These are phyloP conservation scores for Ustilago vetiveriae DNA, from an alignment of 1,284 basidiomycete genomes.

Conservation along the genomic window DNA sequence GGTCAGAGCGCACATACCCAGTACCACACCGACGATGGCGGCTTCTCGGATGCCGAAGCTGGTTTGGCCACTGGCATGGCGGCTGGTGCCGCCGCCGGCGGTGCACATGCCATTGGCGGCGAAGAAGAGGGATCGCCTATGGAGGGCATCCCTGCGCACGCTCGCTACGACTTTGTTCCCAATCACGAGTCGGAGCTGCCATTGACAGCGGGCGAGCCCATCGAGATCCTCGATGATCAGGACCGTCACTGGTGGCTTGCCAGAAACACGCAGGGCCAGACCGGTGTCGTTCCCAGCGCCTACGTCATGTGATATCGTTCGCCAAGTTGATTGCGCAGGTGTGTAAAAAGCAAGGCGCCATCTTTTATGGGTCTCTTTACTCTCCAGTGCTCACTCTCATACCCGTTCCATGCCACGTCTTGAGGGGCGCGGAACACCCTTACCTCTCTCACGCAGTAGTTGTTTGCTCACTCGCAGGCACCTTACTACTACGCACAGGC, in stretches of 20 bases:
- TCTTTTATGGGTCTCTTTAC: background rate
- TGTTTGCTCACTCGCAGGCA: no score
- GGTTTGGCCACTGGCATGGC: conserved; percentile 11
- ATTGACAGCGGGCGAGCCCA: conserved; percentile 54
- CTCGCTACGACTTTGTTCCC: conserved; percentile 59
- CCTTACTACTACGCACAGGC: background rate
- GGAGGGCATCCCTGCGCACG: conserved; percentile 59
- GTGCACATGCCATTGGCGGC: conserved; percentile 69
- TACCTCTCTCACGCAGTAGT: no score
- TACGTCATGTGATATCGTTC: conserved; percentile 50
- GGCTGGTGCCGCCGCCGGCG: conserved; percentile 68
- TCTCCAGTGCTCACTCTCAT: no score
- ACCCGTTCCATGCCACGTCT: conserved; percentile 10
- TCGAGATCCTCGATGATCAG: conserved; percentile 59
- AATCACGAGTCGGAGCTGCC: conserved; percentile 58
- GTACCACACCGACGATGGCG: conserved; percentile 66
- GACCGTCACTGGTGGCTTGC: conserved; percentile 63
- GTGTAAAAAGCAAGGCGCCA: background rate
- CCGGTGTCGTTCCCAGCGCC: conserved; percentile 59
- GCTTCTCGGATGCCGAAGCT: conserved; percentile 31
- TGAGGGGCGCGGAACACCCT: no score
- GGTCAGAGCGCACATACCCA: conserved; percentile 38
- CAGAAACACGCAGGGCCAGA: conserved; percentile 45
- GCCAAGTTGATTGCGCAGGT: no score
- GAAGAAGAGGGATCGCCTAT: conserved; percentile 41